These are phyloP conservation scores for Clonostachys solani DNA, from an alignment of 2,329 filamentous ascomycete species.

Conservation along the genomic window DNA sequence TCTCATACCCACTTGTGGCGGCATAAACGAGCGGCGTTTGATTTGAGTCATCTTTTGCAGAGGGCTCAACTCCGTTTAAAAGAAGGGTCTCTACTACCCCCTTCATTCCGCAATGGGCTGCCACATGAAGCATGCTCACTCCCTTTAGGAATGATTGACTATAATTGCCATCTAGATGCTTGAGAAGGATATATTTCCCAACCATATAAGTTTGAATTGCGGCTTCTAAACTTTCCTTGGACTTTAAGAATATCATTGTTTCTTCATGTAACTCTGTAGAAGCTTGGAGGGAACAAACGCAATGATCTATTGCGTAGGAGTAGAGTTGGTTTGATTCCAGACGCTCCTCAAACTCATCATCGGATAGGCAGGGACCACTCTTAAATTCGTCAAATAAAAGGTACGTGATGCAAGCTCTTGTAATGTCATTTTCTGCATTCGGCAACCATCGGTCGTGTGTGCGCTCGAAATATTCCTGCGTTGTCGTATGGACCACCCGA, in stretches of 20 bases:
- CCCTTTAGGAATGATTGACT: neutral
- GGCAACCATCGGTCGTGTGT: constrained; percentile 20
- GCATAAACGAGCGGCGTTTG: neutral
- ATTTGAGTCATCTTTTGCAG: no score
- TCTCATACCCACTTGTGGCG: neutral
- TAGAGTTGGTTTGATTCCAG: neutral
- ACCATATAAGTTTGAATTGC: no score
- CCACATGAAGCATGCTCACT: neutral
- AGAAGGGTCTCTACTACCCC: neutral
- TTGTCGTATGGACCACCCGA: constrained; percentile 36
- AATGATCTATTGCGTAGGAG: neutral
- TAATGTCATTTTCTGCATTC: constrained; percentile 10
- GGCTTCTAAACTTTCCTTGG: no score
- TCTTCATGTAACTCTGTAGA: neutral
- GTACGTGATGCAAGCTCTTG: constrained; percentile 8
- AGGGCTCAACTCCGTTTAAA: no score
- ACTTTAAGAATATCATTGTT: neutral
- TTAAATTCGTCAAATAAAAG: neutral
- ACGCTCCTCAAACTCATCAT: neutral
- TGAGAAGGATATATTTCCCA: no score
- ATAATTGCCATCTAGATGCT: neutral
- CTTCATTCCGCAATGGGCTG: neutral
- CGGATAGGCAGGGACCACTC: constrained; percentile 5
- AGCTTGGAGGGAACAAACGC: neutral
- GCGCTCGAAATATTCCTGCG: constrained; percentile 34